phyloP scores from a whole-genome alignment of 1,284 basidiomycete genomes.

The Ceratobasidium sp. region DNA sequence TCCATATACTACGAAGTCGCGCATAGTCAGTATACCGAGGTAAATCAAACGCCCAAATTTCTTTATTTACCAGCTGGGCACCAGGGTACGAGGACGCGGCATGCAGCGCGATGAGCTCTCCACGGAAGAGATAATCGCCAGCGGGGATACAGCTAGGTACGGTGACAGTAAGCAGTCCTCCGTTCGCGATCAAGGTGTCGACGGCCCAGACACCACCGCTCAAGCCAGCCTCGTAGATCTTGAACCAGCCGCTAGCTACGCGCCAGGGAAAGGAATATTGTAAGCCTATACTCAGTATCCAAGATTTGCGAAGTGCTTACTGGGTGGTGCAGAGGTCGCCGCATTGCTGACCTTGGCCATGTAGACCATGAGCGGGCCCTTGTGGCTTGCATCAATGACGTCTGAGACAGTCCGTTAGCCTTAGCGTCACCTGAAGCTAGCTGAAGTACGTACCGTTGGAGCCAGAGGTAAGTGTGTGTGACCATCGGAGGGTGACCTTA shows the following conservation, averaged over 20 bases:
- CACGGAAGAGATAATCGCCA: slow-evolving; percentile 64
- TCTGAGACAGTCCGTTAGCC: slow-evolving; percentile 34
- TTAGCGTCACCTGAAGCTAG: slow-evolving; percentile 39
- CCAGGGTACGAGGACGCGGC: slow-evolving; percentile 60
- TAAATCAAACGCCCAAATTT: too few relatives aligned
- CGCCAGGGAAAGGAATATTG: background rate
- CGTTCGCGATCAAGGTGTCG: slow-evolving; percentile 62
- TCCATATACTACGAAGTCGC: slow-evolving; percentile 44
- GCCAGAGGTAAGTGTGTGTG: slow-evolving; percentile 1
- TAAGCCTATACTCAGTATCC: slow-evolving; percentile 40
- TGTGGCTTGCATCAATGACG: slow-evolving; percentile 48
- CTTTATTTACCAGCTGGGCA: slow-evolving; percentile 56
- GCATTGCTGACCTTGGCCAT: slow-evolving; percentile 45
- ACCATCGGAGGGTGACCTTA: slow-evolving; percentile 30
- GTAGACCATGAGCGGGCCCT: slow-evolving; percentile 46
- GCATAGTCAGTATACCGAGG: too few relatives aligned
- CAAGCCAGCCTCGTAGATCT: slow-evolving; percentile 43
- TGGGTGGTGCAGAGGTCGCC: slow-evolving; percentile 36
- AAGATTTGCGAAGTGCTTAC: slow-evolving; percentile 16
- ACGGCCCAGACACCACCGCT: slow-evolving; percentile 50
- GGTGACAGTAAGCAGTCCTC: slow-evolving; percentile 64
- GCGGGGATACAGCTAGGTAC: slow-evolving; percentile 63
- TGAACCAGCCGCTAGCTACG: slow-evolving; percentile 30
- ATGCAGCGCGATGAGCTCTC: slow-evolving; percentile 56
- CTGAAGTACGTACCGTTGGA: slow-evolving; percentile 35